Percentiles rank a stretch among this genome's conserved stretches.
Evolutionary conservation across 1,139 yeast genomes (phyloP).

Genomic region (Geotrichum siamense): DNA sequence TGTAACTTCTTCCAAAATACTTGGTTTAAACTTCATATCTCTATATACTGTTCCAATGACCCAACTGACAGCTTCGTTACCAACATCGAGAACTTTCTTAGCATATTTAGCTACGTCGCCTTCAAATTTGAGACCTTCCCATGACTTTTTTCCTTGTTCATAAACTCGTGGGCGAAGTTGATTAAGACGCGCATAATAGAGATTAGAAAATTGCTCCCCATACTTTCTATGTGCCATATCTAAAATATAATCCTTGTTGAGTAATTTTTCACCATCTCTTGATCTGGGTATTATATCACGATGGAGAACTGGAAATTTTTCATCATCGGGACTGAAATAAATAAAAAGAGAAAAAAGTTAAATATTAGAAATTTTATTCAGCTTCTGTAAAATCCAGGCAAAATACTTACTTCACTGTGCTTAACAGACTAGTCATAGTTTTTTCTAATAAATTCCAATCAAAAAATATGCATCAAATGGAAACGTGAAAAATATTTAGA

Average conservation of each 20-base stretch:
- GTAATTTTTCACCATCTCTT: conserved; percentile 2
- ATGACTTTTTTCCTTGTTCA: conserved; percentile 42
- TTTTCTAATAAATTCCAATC: too few relatives aligned
- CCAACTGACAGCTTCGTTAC: conserved; percentile 68
- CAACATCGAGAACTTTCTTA: conserved; percentile 71
- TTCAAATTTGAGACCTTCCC: conserved; percentile 42
- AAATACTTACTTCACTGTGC: too few relatives aligned
- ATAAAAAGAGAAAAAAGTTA: too few relatives aligned
- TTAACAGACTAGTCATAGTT: too few relatives aligned
- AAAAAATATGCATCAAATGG: too few relatives aligned
- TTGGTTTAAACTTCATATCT: conserved; percentile 78
- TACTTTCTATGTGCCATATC: conserved; percentile 43
- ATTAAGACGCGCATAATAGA: conserved; percentile 61
- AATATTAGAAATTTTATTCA: too few relatives aligned
- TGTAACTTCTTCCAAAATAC: conserved; percentile 75
- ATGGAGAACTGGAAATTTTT: not conserved
- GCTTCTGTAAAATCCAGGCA: too few relatives aligned
- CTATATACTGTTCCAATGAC: conserved; percentile 84
- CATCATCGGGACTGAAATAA: too few relatives aligned
- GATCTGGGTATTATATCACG: not conserved
- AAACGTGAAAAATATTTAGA: too few relatives aligned
- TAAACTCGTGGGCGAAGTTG: conserved; percentile 50
- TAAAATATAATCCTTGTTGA: conserved; percentile 21
- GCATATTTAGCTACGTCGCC: conserved; percentile 37
- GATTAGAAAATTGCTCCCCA: conserved; percentile 62